A percentile compares a stretch with the other conserved stretches of the same genome.
These are phyloP conservation scores for Ophiostoma sp. DNA, from an alignment of 2,329 filamentous ascomycete genomes.

Conservation along the genomic window DNA sequence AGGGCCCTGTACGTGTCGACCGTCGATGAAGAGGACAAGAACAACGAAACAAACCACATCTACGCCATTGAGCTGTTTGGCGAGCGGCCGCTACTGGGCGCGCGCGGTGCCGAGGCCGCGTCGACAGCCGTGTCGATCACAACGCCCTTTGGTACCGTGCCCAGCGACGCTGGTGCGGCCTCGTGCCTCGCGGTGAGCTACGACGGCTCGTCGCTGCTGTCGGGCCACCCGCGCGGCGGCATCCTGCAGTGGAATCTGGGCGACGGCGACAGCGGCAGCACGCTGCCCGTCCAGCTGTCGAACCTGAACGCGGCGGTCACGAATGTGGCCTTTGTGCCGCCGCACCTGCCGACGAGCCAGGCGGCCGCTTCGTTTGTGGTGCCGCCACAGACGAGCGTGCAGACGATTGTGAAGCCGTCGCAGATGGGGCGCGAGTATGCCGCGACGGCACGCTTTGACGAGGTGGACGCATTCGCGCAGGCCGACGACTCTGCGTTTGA, in stretches of 20 bases:
- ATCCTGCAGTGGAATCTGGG: slow-evolving; percentile 76
- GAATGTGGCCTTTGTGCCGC: slow-evolving; percentile 68
- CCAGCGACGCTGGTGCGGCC: slow-evolving; percentile 59
- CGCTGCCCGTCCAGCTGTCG: slow-evolving; percentile 58
- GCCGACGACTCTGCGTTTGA: slow-evolving; percentile 36
- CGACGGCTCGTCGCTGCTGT: slow-evolving; percentile 73
- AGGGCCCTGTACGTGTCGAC: slow-evolving; percentile 76
- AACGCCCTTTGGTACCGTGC: slow-evolving; percentile 51
- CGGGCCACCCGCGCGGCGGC: slow-evolving; percentile 75
- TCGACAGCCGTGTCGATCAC: slow-evolving; percentile 54
- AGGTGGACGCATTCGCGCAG: slow-evolving; percentile 29
- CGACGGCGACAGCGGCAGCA: slow-evolving; percentile 35
- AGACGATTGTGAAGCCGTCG: slow-evolving; percentile 74
- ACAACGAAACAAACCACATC: slow-evolving; percentile 35
- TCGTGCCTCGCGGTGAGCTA: slow-evolving; percentile 70
- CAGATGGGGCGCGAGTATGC: slow-evolving; percentile 60
- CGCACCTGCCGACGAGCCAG: slow-evolving; percentile 45
- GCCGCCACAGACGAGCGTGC: slow-evolving; percentile 33
- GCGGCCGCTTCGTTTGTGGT: slow-evolving; percentile 8
- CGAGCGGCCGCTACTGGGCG: slow-evolving; percentile 51
- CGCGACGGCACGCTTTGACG: slow-evolving; percentile 59
- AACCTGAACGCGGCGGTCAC: slow-evolving; percentile 78
- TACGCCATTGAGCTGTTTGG: slow-evolving; percentile 71
- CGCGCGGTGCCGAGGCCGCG: slow-evolving; percentile 47
- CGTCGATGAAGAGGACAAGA: slow-evolving; percentile 52